Percentiles rank a stretch among this genome's conserved stretches.
These are phyloP conservation scores for Gnetum montanum DNA, from an alignment of 75 land plant species.

Conservation along the genomic window DNA sequence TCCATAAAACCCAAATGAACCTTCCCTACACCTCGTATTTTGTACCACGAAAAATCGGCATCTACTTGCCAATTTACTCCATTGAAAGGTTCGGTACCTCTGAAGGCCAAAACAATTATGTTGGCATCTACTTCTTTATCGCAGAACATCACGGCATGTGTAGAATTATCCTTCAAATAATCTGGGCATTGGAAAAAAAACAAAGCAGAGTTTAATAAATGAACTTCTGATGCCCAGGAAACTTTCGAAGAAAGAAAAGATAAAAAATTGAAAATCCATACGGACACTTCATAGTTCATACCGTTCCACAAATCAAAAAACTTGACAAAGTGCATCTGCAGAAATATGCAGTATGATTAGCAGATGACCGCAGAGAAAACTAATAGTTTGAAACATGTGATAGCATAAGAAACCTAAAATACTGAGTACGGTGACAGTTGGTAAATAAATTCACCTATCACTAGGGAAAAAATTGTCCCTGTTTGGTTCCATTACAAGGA, in stretches of 20 bases:
- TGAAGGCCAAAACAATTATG: constrained; percentile 21
- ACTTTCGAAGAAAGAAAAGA: background rate
- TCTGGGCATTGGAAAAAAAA: constrained; percentile 3
- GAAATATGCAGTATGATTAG: no score
- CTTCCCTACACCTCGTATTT: constrained; percentile 6
- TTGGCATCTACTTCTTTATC: constrained; percentile 16
- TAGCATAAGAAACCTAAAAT: no score
- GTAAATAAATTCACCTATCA: no score
- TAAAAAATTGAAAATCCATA: background rate
- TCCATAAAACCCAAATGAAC: constrained; percentile 28
- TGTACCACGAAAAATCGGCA: constrained; percentile 20
- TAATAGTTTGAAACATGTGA: no score
- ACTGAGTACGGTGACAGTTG: no score
- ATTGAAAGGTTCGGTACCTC: constrained; percentile 29
- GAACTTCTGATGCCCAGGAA: background rate
- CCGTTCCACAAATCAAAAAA: constrained; percentile 4
- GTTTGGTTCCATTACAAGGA: no score
- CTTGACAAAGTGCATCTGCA: constrained; percentile 29
- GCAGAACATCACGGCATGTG: constrained; percentile 22
- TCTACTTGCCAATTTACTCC: constrained; percentile 23
- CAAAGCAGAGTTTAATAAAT: background rate
- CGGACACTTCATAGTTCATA: background rate
- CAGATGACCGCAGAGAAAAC: no score
- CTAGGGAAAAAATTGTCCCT: no score
- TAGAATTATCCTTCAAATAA: background rate